phyloP scores from a whole-genome alignment of 2,329 filamentous ascomycete species.

The Phyllosticta citribraziliensis region DNA sequence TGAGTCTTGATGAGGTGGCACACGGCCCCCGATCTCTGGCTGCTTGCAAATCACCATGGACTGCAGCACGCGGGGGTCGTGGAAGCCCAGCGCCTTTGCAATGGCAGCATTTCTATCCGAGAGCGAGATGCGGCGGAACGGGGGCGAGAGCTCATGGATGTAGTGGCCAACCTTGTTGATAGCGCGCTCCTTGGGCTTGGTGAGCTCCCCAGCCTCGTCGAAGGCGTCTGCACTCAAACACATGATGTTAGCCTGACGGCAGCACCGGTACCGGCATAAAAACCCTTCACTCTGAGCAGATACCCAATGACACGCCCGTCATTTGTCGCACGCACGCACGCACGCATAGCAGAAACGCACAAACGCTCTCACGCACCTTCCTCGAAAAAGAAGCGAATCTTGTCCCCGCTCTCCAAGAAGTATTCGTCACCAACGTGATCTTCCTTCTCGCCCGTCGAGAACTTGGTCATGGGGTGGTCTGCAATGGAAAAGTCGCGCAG shows the following conservation, averaged over 20 bases:
- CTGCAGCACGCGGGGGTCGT: constrained; percentile 70
- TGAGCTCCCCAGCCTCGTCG: constrained; percentile 50
- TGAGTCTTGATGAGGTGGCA: constrained; percentile 84
- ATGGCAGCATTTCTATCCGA: constrained; percentile 51
- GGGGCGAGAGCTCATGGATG: constrained; percentile 36
- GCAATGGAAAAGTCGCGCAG: constrained; percentile 68
- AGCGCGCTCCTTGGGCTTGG: constrained; percentile 69
- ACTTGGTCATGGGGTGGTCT: constrained; percentile 85
- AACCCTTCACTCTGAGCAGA: not conserved
- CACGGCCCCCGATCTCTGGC: constrained; percentile 86
- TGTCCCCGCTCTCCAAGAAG: constrained; percentile 82
- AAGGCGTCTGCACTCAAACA: constrained; percentile 56
- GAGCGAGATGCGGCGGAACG: constrained; percentile 43
- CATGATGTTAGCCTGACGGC: not conserved
- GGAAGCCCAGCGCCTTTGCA: constrained; percentile 61
- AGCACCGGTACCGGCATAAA: not conserved
- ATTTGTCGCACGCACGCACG: not conserved
- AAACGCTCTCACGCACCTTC: constrained; percentile 40
- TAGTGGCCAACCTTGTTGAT: constrained; percentile 61
- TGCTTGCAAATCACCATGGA: constrained; percentile 99
- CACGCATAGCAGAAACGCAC: not conserved
- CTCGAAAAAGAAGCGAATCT: constrained; percentile 95
- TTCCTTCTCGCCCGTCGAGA: constrained; percentile 59
- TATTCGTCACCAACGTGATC: constrained; percentile 88
- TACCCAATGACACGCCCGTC: not conserved